phyloP scores from a whole-genome alignment of 306 rosid species.

The Lotus japonicus region DNA sequence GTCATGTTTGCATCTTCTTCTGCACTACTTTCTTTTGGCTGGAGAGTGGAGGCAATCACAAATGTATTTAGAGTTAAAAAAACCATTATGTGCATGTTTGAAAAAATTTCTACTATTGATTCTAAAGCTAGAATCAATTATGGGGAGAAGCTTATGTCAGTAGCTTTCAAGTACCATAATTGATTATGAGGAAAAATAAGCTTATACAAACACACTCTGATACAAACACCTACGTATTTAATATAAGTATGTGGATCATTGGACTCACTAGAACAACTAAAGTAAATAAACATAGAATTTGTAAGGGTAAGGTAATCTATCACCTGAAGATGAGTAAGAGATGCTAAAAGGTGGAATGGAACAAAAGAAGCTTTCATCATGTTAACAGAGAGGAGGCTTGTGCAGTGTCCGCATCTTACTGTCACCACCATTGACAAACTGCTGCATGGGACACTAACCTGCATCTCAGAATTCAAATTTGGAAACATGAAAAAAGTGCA shows the following conservation, averaged over 20 bases:
- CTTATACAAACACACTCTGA: not conserved
- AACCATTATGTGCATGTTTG: not conserved
- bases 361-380: constrained; percentile 83
- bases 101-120: too few relatives aligned
- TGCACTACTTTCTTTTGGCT: constrained; percentile 44
- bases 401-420: constrained; percentile 94
- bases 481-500: not conserved
- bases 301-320: not conserved
- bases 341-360: constrained; percentile 74
- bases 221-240: not conserved
- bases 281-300: not conserved
- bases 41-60: constrained; percentile 17
- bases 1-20: constrained; percentile 44
- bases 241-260: not conserved
- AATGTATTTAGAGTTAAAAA: not conserved
- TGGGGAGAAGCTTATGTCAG: too few relatives aligned
- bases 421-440: constrained; percentile 82
- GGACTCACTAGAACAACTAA: not conserved
- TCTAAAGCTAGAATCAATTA: too few relatives aligned
- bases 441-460: constrained; percentile 95
- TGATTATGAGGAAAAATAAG: too few relatives aligned
- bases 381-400: constrained; percentile 74
- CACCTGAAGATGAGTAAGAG: constrained; percentile 53
- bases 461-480: constrained; percentile 10
- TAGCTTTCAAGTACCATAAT: too few relatives aligned